These are phyloP conservation scores for Sordaria brevicollis DNA, from an alignment of 495 filamentous ascomycete genomes.

Conservation along the genomic window DNA sequence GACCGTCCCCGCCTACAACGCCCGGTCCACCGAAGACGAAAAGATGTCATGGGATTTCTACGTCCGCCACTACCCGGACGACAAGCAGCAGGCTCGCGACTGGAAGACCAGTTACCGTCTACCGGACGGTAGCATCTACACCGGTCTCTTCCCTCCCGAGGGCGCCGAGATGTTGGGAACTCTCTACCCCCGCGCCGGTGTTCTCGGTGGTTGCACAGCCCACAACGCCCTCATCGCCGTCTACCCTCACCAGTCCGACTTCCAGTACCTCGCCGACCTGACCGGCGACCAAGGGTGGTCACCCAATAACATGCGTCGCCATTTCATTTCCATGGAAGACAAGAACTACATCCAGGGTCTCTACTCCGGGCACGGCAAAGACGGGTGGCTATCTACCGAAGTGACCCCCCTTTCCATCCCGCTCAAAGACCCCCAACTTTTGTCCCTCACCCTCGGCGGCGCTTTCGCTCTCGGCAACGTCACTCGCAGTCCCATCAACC, in stretches of 20 bases:
- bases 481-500: constrained; percentile 23
- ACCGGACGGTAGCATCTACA: constrained; percentile 22
- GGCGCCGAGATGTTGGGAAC: constrained; percentile 33
- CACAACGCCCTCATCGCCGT: constrained; percentile 39
- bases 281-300: constrained; percentile 41
- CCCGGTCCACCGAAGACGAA: constrained; percentile 17
- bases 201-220: constrained; percentile 39
- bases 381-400: constrained; percentile 47
- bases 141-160: constrained; percentile 28
- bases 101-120: constrained; percentile 32
- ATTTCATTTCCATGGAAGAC: constrained; percentile 41
- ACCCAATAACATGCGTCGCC: constrained; percentile 37
- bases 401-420: constrained; percentile 37
- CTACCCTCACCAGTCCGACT: constrained; percentile 33
- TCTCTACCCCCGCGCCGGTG: constrained; percentile 38
- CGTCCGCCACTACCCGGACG: constrained; percentile 33
- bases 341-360: constrained; percentile 39
- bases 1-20: constrained; percentile 15
- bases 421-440: constrained; percentile 40
- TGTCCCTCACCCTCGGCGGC: constrained; percentile 39
- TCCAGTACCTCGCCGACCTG: constrained; percentile 31
- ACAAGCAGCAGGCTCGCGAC: constrained; percentile 24
- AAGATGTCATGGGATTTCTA: constrained; percentile 35
- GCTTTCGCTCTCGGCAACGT: constrained; percentile 40
- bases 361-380: constrained; percentile 42